Evolutionary conservation across 495 filamentous ascomycete genomes (phyloP).

Genomic region (Hamigera avellanea): DNA sequence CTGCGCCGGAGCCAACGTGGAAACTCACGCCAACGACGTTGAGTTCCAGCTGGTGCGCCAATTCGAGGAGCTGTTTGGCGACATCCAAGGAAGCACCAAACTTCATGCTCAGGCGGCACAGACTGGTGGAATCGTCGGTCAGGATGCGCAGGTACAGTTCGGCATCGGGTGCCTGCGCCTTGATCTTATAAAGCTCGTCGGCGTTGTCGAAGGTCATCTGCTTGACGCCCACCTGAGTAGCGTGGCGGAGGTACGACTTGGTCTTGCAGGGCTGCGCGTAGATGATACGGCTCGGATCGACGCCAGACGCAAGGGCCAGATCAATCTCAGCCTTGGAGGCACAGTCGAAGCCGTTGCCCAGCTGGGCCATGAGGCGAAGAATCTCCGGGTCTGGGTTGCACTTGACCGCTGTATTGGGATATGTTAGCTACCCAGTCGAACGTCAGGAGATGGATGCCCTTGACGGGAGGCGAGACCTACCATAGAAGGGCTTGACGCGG

Average conservation of each 20-base stretch:
- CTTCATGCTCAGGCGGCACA: slow-evolving; percentile 92
- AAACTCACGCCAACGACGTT: slow-evolving; percentile 96
- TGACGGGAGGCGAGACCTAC: slow-evolving; percentile 37
- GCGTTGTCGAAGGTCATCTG: slow-evolving; percentile 99
- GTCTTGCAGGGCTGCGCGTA: slow-evolving; percentile 99
- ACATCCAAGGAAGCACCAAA: slow-evolving; percentile 85
- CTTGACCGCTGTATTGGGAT: slow-evolving; percentile 64
- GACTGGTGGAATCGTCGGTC: slow-evolving; percentile 88
- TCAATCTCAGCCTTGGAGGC: slow-evolving; percentile 96
- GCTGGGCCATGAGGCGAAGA: slow-evolving; percentile 69
- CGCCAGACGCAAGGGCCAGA: slow-evolving; percentile 72
- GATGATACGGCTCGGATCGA: slow-evolving; percentile 89
- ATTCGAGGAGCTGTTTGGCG: slow-evolving; percentile 61
- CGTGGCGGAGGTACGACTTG: slow-evolving; percentile 90
- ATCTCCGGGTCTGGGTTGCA: slow-evolving; percentile 93
- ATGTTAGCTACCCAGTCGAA: slow-evolving; percentile 2
- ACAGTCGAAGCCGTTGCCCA: slow-evolving; percentile 96
- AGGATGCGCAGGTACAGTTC: slow-evolving; percentile 88
- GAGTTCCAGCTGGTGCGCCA: slow-evolving; percentile 80
- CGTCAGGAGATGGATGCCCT: too few species aligned
- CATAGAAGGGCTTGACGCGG: slow-evolving; percentile 93
- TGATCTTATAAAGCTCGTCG: slow-evolving; percentile 96
- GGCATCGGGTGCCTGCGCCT: slow-evolving; percentile 75
- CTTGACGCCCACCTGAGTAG: slow-evolving; percentile 70
- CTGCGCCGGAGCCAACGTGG: slow-evolving; percentile 92